phyloP scores from a whole-genome alignment of 2,329 filamentous ascomycete species.

The Parastagonospora nodorum region DNA sequence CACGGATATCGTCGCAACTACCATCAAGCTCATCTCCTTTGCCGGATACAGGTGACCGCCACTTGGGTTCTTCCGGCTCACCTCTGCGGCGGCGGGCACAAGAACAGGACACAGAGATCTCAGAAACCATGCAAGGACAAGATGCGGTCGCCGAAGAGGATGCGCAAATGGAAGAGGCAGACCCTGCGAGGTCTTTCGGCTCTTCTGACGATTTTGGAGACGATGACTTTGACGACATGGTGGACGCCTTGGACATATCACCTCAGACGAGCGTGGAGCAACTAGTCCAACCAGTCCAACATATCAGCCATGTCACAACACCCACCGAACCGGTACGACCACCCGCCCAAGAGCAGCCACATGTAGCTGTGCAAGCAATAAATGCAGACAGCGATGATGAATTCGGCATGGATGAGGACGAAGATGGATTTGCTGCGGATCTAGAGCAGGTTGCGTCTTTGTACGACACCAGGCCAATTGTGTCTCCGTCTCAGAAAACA shows the following conservation, averaged over 20 bases:
- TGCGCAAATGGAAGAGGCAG: conserved; percentile 7
- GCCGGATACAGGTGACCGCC: conserved; percentile 40
- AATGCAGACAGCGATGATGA: conserved; percentile 47
- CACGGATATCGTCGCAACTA: conserved; percentile 26
- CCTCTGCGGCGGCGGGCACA: conserved; percentile 36
- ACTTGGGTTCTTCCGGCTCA: conserved; percentile 26
- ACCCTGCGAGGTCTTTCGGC: conserved; percentile 13
- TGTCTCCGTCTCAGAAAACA: conserved; percentile 13
- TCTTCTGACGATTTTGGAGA: conserved; percentile 46
- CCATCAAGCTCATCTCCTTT: conserved; percentile 56
- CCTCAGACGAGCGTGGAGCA: conserved; percentile 3
- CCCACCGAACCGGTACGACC: conserved; percentile 13
- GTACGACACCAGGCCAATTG: conserved; percentile 54
- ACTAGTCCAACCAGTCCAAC: conserved; percentile 4
- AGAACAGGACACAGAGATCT: conserved; percentile 12
- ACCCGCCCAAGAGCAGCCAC: background rate
- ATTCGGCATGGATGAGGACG: conserved; percentile 53
- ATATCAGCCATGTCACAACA: conserved; percentile 7
- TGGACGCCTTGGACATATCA: conserved; percentile 35
- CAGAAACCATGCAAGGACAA: conserved; percentile 10
- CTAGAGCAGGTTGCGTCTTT: conserved; percentile 63
- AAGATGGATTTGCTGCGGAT: conserved; percentile 60
- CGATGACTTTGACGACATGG: conserved; percentile 44
- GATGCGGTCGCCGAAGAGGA: conserved; percentile 6
- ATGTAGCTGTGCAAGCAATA: background rate